Conservation (phyloP, 495 filamentous ascomycete genomes). For the Daldinia vernicosa region DNA sequence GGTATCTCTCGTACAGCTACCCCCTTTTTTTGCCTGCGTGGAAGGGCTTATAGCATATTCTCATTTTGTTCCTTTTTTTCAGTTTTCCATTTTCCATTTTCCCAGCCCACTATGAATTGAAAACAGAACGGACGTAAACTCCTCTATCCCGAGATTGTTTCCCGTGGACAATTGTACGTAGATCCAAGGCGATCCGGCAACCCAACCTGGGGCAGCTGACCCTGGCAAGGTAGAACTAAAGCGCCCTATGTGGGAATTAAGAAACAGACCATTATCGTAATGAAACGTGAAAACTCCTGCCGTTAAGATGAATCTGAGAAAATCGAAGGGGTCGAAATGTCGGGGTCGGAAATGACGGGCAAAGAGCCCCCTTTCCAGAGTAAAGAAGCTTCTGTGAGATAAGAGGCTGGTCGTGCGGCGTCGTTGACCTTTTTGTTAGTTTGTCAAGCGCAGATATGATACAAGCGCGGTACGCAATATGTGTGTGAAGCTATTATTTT, state of each 20-base stretch:
- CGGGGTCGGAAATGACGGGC: background rate
- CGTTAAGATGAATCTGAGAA: background rate
- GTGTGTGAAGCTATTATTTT: conserved; percentile 21
- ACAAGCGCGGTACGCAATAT: conserved; percentile 22
- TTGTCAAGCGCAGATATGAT: conserved; percentile 36
- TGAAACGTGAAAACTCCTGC: conserved; percentile 5
- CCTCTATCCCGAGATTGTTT: conserved; percentile 16
- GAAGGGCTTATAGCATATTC: background rate
- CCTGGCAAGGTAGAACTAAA: conserved; percentile 1
- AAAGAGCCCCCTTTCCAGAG: background rate
- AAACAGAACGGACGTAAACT: conserved; percentile 6
- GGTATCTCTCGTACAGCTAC: conserved; percentile 21
- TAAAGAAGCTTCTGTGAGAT: background rate
- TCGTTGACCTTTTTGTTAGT: conserved; percentile 19
- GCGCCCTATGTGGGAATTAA: background rate
- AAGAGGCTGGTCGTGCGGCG: conserved; percentile 20
- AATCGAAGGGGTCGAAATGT: background rate
- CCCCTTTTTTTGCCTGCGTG: background rate
- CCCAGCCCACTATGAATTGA: background rate
- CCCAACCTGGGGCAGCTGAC: background rate
- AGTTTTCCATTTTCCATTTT: conserved; percentile 11
- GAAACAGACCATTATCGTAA: conserved; percentile 9
- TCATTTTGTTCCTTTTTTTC: conserved; percentile 3
- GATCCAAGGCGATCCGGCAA: background rate
- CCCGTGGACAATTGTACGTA: background rate